phyloP scores from a whole-genome alignment of 1,139 yeast genomes.

The Martiniozyma asiatica region DNA sequence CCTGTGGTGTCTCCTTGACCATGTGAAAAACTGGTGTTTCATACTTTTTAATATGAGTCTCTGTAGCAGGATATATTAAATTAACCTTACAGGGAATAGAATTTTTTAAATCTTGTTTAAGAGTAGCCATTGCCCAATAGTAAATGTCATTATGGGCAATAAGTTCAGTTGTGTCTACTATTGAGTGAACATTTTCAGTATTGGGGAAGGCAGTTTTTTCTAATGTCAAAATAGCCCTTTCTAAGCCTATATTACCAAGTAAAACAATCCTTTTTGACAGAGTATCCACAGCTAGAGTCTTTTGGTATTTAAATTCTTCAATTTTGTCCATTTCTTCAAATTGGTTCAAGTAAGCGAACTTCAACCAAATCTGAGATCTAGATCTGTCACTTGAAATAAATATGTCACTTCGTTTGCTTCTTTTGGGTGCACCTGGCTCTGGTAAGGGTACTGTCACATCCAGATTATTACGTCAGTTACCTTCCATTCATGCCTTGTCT shows the following conservation, averaged over 20 bases:
- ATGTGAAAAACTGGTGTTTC: conserved; percentile 44
- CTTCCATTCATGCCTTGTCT: conserved; percentile 43
- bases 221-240: conserved; percentile 58
- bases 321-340: no score
- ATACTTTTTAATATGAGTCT: conserved; percentile 69
- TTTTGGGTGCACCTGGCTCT: conserved; percentile 89
- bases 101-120: conserved; percentile 34
- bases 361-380: no score
- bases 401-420: conserved; percentile 50
- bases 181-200: conserved; percentile 20
- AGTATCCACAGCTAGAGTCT: conserved; percentile 43
- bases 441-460: conserved; percentile 88
- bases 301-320: conserved; percentile 1
- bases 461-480: conserved; percentile 43
- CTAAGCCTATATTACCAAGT: conserved; percentile 48
- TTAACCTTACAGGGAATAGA: conserved; percentile 62
- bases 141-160: conserved; percentile 73
- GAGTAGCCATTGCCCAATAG: conserved; percentile 57
- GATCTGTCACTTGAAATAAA: no score
- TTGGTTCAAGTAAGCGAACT: no score
- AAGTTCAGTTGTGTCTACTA: conserved; percentile 28
- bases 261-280: conserved; percentile 52
- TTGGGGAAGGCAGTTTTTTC: conserved; percentile 70
- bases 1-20: conserved; percentile 70
- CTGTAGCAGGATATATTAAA: conserved; percentile 82